phyloP scores from a whole-genome alignment of 164 flowering plant species.

The Vitis labrusca region DNA sequence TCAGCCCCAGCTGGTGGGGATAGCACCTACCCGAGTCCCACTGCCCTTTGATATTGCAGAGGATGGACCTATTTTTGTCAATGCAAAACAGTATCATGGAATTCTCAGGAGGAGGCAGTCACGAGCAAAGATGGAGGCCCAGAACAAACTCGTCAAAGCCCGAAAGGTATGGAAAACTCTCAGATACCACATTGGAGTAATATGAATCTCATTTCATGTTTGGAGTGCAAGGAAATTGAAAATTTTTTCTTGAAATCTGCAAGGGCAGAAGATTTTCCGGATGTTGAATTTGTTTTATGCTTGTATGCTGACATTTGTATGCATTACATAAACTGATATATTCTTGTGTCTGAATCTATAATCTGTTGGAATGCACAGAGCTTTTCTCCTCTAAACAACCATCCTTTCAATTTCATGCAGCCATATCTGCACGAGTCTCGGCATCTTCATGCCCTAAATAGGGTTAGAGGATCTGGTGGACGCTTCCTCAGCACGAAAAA shows the following conservation, averaged over 20 bases:
- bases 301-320: background rate
- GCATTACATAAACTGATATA: background rate
- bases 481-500: constrained; percentile 76
- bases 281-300: too few species aligned
- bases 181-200: too few species aligned
- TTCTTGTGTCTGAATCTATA: too few species aligned
- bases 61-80: constrained; percentile 81
- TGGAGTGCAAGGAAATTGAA: background rate
- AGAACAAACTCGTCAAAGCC: constrained; percentile 62
- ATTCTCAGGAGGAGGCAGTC: constrained; percentile 76
- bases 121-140: constrained; percentile 86
- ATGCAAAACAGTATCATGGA: constrained; percentile 80
- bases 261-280: too few species aligned
- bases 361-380: background rate
- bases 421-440: constrained; percentile 91
- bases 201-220: background rate
- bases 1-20: constrained; percentile 60
- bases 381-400: background rate
- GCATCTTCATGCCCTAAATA: constrained; percentile 76
- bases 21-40: constrained; percentile 56
- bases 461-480: constrained; percentile 86
- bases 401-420: constrained; percentile 29
- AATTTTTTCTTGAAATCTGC: too few species aligned
- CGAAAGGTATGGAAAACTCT: constrained; percentile 51
- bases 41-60: constrained; percentile 65